Base-by-base conservation (phyloP, 148 eudicot species). In the Camellia lanceoleosa region DNA sequence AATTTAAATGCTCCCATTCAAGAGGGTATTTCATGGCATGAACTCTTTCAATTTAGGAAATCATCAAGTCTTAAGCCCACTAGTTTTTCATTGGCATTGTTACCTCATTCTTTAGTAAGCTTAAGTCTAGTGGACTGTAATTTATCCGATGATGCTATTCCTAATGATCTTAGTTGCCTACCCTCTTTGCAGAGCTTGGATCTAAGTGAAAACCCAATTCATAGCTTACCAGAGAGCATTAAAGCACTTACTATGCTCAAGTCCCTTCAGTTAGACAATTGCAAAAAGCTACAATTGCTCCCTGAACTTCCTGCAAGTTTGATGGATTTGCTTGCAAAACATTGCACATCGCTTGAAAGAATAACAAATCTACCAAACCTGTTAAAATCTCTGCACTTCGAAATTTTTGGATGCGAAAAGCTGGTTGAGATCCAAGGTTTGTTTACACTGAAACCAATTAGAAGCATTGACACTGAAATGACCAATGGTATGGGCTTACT, bases 281-380 rank as follows among this genome's bases (percentile, higher is more conserved):
- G 80, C 80, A 68, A 10, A 5, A 55, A 67, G 7, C 67, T 78
- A 38, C 75, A 54, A n/a, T 68, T 66, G n/a, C 54, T 78, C 55
- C 80, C 80, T 2, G 74, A 78, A 38, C 80, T 78, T 56, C 80
- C 80, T 18, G 13, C 20, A 10, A 78, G 41, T 42, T 78, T 42
- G 43, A 3, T 43, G 19, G 16, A 2, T 49, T 30, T 78, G 9
- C 54, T 55, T 55, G 41, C 60, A 12, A 2, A 7, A 19, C 5
- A 77, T n/a, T 77, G 71, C 61, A 68, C 20, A 41, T 56, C 46
- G 7, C 5, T 78, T 54, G 7, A 16, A 56, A 38, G 52, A 54
- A 55, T 78, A 41, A 41, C 14, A 55, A 66, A 51, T 30, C 14
- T 54, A 23, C 80, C 80, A 44, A 78, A 41, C 73, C 69, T 68